Base-by-base conservation (phyloP, 225 moss, liverwort and hornwort species). In the Marchantia paleacea region DNA sequence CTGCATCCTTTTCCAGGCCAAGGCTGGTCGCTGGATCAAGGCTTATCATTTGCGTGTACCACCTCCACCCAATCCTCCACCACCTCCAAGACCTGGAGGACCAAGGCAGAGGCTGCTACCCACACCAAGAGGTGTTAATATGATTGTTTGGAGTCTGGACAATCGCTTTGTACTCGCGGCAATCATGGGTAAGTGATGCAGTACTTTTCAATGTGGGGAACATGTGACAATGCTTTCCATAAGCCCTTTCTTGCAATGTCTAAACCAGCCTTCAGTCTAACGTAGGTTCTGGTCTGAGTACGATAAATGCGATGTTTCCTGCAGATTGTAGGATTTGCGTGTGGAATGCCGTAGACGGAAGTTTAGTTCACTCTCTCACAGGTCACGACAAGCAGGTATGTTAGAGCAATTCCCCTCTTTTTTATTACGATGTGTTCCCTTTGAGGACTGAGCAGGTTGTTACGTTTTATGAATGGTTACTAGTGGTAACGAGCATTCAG, bases 61-160 rank as follows among this genome's bases (percentile, higher is more conserved):
- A 8, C 92, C 93, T 65, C 94, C 99, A 75, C 95, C 95, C 16
- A 90, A 90, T 89, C 91, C 94, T 39, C 94, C 94, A 63, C 94
- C 91, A 75, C 95, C 93, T 6, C 92, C 97, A 54, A 77, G 92
- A 83, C 93, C 92, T 28, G 91, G 90, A 80, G 95, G 95, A 74
- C 90, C 93, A 31, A 88, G 95, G 82, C 92, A 91, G 67, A 90
- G 99, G 72, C 81, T 91, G 70, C 83, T 94, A 14, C 92, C 94
- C 39, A 94, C 92, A 80, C 94, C 95, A 84, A 91, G 94, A 69
- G 99, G 95, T 81, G 99, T 99, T 12, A 99, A 94, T 82, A 99
- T 99, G 99, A 91, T 99, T 72, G 99, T 99, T 7, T 99, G 99
- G 99, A 99, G 99, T 87, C 84, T 99, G 60, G 95, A 99, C 84